phyloP scores from a whole-genome alignment of 257 asterid species.

The Solanum chilense region DNA sequence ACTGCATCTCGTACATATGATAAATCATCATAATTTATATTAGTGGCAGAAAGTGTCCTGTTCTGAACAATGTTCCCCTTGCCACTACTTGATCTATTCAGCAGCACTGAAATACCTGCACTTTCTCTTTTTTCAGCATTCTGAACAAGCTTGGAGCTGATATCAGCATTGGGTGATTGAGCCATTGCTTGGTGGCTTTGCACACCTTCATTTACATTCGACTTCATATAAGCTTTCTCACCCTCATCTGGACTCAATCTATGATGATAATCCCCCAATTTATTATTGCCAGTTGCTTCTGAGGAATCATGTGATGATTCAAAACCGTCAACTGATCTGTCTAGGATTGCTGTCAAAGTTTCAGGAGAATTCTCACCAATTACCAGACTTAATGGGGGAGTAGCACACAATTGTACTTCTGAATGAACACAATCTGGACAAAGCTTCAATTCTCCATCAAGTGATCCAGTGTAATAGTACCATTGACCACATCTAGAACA shows the following conservation, averaged over 20 bases:
- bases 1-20: slow-evolving; percentile 60
- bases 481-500: slow-evolving; percentile 54
- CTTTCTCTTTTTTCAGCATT: slow-evolving; percentile 46
- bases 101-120: slow-evolving; percentile 69
- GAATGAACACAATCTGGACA: slow-evolving; percentile 48
- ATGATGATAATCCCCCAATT: slow-evolving; percentile 12
- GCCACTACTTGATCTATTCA: slow-evolving; percentile 45
- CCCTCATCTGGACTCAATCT: slow-evolving; percentile 10
- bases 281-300: slow-evolving; percentile 16
- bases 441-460: slow-evolving; percentile 37
- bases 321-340: slow-evolving; percentile 16
- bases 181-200: slow-evolving; percentile 13
- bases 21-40: slow-evolving; percentile 62
- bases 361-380: slow-evolving; percentile 19
- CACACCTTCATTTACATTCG: slow-evolving; percentile 18
- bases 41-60: slow-evolving; percentile 71
- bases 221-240: slow-evolving; percentile 5
- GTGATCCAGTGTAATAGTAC: slow-evolving; percentile 23
- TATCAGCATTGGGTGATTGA: slow-evolving; percentile 13
- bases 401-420: slow-evolving; percentile 19
- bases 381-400: slow-evolving; percentile 4
- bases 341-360: slow-evolving; percentile 14
- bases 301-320: slow-evolving; percentile 22
- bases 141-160: slow-evolving; percentile 15
- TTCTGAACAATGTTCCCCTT: slow-evolving; percentile 57